phyloP scores from a whole-genome alignment of 495 filamentous ascomycete genomes.

The Chaetomium fimeti region DNA sequence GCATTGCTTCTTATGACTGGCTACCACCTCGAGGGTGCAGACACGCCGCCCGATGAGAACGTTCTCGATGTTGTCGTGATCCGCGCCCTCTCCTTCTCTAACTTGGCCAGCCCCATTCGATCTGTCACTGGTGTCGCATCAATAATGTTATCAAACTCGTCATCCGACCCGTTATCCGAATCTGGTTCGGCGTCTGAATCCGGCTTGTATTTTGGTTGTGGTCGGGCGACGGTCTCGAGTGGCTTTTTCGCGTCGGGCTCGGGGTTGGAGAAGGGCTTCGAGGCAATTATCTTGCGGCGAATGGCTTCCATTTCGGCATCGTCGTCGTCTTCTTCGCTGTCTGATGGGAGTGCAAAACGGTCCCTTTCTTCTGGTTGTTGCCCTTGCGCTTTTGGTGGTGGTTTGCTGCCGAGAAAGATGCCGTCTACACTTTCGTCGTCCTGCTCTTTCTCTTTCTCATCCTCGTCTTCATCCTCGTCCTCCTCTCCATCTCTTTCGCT shows the following conservation, averaged over 20 bases:
- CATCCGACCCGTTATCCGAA: constrained; percentile 57
- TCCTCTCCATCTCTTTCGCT: constrained; percentile 38
- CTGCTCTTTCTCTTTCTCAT: constrained; percentile 35
- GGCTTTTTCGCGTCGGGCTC: constrained; percentile 49
- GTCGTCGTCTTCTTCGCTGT: constrained; percentile 58
- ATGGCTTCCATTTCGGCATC: constrained; percentile 91
- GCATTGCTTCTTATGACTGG: too few species aligned
- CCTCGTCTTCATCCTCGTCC: constrained; percentile 43
- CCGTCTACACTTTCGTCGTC: constrained; percentile 45
- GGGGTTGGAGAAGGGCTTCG: constrained; percentile 78
- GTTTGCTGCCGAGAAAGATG: constrained; percentile 58
- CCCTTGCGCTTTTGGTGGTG: constrained; percentile 38
- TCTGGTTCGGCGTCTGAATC: constrained; percentile 74
- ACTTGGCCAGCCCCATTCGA: constrained; percentile 58
- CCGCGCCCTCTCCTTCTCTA: constrained; percentile 47
- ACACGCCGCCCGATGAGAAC: constrained; percentile 32
- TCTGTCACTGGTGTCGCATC: constrained; percentile 84
- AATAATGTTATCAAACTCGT: constrained; percentile 84
- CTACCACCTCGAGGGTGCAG: constrained; percentile 36
- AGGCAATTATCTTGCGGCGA: constrained; percentile 74
- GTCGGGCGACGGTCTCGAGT: constrained; percentile 57
- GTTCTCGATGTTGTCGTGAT: constrained; percentile 33
- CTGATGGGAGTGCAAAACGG: constrained; percentile 70
- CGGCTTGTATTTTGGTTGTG: constrained; percentile 48
- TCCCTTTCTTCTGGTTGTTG: constrained; percentile 48